Evolutionary conservation across 2,329 filamentous ascomycete species (phyloP), one percentile per base, ranked within the genome.

Genomic region (Plenodomus tracheiphilus): DNA sequence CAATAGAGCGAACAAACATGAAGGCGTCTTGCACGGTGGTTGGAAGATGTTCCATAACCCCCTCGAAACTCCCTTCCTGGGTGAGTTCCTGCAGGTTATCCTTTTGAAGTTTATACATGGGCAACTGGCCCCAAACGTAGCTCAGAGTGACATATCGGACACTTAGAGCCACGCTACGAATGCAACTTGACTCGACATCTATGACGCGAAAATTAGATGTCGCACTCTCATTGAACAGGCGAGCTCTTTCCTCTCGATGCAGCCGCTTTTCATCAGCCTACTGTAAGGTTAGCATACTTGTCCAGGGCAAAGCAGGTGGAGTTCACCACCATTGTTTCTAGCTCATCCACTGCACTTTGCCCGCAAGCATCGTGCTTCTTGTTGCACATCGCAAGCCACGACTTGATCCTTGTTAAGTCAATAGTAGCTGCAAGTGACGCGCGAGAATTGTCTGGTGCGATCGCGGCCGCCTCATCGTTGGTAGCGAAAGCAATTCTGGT

Each of bases 71-170:
- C 13, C 28, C 28, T 32, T 32, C 11, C 11, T 32, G 28, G 13
- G 28, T 8, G 15, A 32, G 28, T 11, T 32, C 6, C 28, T 15
- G 28, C 11, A 32, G 28, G 13, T 32, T 32, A 11, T 11, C 20
- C 9, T 32, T 43, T 22, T 40, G 41, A 17, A 46, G 39, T 4
- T 41, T 38, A 5, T 41, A 21, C 46, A 37, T 46, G 21, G 28
- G 28, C 11, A 11, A 32, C 15, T 32, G 28, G 28, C 51, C 51
- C 51, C 51, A 57, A 4, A 54, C 51, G 13, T 54, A 57, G 16
- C 51, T 52, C 16, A 57, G 20, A 3, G 51, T 47, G 1, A 48
- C 46, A 17, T 57, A 54, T 38, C 28, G 7, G 6, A 32, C 28
- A 15, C 28, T 11, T 15, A 32, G 28, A 6, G 37, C 37, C 3